A percentile compares a stretch with the other conserved stretches of the same genome.
Evolutionary conservation across 495 filamentous ascomycete species (phyloP).

Genomic region (Parachaetomium inaequale): DNA sequence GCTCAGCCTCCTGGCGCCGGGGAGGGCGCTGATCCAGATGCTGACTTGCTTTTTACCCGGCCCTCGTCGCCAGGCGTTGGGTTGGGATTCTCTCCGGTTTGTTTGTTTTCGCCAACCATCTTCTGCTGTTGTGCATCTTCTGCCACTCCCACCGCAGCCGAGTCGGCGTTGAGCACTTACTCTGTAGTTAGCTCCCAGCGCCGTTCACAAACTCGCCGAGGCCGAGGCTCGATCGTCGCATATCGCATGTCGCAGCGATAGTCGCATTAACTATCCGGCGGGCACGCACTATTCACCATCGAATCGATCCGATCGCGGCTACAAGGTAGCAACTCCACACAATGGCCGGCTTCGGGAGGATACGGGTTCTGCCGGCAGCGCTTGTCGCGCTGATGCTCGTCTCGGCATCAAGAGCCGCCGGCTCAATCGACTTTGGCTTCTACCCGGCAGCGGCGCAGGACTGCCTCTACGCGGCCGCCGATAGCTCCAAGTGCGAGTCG

Average conservation of each 20-base stretch:
- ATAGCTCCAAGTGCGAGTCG: constrained; percentile 32
- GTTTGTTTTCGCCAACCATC: background rate
- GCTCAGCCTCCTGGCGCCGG: constrained; percentile 7
- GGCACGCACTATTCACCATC: background rate
- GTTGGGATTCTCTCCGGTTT: background rate
- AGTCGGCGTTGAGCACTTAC: too few species aligned
- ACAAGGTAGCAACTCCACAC: background rate
- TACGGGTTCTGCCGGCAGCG: constrained; percentile 20
- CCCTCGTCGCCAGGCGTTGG: background rate
- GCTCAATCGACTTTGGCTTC: constrained; percentile 39
- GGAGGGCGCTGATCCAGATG: constrained; percentile 1
- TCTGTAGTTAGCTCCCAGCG: too few species aligned
- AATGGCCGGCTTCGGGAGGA: constrained; percentile 20
- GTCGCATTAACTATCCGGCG: background rate
- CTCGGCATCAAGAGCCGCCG: constrained; percentile 20
- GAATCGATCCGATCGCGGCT: background rate
- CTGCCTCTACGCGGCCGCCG: constrained; percentile 38
- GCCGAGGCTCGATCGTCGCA: background rate
- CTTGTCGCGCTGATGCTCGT: constrained; percentile 34
- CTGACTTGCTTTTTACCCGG: background rate
- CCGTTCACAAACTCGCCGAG: background rate
- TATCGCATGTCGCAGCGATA: background rate
- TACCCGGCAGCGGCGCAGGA: constrained; percentile 40
- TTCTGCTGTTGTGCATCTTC: background rate
- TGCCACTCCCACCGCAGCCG: background rate